Evolutionary conservation across 345 rosid genomes (phyloP).

Genomic region (Geranium rotundifolium): DNA sequence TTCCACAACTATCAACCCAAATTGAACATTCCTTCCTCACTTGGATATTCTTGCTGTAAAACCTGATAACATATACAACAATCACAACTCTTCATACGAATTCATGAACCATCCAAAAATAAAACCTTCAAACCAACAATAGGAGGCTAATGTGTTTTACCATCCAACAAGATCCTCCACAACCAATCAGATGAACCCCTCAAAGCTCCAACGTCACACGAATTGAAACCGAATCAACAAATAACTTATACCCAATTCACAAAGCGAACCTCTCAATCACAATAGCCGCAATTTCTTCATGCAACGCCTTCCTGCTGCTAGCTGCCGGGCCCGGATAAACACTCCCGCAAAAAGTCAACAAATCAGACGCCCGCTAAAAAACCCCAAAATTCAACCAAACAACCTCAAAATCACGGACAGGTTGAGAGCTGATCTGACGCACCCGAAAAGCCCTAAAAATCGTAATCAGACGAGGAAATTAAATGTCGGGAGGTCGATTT

Average conservation of each 20-base stretch:
- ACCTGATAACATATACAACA: conserved; percentile 10
- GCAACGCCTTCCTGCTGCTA: conserved; percentile 17
- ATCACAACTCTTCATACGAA: conserved; percentile 6
- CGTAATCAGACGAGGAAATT: background rate
- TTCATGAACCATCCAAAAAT: conserved; percentile 10
- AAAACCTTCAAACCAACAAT: background rate
- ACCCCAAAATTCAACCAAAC: conserved; percentile 10
- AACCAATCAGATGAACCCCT: conserved; percentile 41
- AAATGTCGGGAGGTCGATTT: background rate
- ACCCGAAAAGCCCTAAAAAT: conserved; percentile 13
- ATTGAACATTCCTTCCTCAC: conserved; percentile 6
- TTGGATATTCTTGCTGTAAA: conserved; percentile 5
- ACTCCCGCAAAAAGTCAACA: conserved; percentile 23
- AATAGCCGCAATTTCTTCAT: conserved; percentile 12
- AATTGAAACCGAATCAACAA: conserved; percentile 13
- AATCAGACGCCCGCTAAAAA: conserved; percentile 14
- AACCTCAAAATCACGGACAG: conserved; percentile 3
- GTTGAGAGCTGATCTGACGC: conserved; percentile 27
- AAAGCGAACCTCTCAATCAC: conserved; percentile 17
- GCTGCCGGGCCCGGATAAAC: conserved; percentile 8
- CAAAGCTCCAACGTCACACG: conserved; percentile 27
- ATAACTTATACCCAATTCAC: conserved; percentile 6
- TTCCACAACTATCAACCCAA: conserved; percentile 22
- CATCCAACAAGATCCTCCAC: conserved; percentile 39
- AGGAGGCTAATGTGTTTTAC: conserved; percentile 6